These are phyloP conservation scores for Ceriops decandra DNA, from an alignment of 345 rosid genomes.

Conservation along the genomic window DNA sequence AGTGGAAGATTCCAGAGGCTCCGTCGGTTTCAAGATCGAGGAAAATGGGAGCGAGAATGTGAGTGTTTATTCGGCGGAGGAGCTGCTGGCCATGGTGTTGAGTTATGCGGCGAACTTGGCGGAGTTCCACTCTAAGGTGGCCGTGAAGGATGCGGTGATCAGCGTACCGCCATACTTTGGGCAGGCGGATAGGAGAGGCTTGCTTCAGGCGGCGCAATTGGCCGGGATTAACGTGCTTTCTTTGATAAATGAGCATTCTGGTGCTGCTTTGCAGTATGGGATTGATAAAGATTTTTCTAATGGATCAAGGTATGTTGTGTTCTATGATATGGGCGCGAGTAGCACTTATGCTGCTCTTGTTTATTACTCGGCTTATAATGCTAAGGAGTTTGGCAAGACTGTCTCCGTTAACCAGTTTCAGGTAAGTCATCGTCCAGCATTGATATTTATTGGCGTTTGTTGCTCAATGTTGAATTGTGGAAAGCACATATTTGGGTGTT, in stretches of 20 bases:
- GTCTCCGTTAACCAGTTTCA: conserved; percentile 91
- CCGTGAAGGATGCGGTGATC: conserved; percentile 69
- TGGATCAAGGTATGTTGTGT: conserved; percentile 78
- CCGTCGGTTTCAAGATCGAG: conserved; percentile 52
- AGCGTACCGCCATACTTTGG: conserved; percentile 92
- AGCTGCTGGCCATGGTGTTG: conserved; percentile 83
- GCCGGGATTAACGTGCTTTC: conserved; percentile 91
- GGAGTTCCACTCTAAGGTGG: conserved; percentile 68
- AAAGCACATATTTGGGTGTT: background rate
- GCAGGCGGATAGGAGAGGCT: conserved; percentile 87
- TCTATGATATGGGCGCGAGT: conserved; percentile 95
- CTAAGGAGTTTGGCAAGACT: conserved; percentile 85
- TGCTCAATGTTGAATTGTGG: background rate
- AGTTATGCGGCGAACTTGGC: conserved; percentile 64
- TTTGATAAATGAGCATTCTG: conserved; percentile 77
- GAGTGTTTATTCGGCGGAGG: conserved; percentile 64
- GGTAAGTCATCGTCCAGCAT: conserved; percentile 32
- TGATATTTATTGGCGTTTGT: conserved; percentile 1
- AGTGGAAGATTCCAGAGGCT: conserved; percentile 79
- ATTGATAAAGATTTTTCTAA: conserved; percentile 93
- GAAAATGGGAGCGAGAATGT: conserved; percentile 28
- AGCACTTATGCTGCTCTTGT: conserved; percentile 88
- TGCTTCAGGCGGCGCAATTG: conserved; percentile 82
- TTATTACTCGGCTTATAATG: conserved; percentile 76
- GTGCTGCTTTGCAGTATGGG: conserved; percentile 98